Evolutionary conservation across 2,329 filamentous ascomycete genomes (phyloP).

Genomic region (Pseudocercospora fuligena): DNA sequence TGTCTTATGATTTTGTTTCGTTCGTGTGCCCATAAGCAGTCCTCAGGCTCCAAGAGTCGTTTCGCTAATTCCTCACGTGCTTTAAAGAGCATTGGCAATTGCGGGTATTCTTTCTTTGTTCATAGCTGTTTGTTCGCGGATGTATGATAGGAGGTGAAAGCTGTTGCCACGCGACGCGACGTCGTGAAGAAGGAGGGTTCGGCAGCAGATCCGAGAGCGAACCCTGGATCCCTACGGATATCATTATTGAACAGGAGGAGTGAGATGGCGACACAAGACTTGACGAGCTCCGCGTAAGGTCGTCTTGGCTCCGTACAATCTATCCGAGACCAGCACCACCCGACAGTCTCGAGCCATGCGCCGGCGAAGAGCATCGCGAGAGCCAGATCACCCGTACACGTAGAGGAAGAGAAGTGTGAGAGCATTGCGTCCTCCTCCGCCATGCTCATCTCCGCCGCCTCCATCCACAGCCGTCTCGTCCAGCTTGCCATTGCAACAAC

Average conservation of each 20-base stretch:
- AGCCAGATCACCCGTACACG: neutral
- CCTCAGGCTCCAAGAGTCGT: neutral
- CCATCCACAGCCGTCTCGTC: slow-evolving; percentile 39
- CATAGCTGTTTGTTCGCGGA: neutral
- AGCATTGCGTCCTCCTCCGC: neutral
- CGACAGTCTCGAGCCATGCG: slow-evolving; percentile 11
- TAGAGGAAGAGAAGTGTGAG: neutral
- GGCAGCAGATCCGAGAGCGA: neutral
- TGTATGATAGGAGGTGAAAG: neutral
- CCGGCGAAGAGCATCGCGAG: slow-evolving; percentile 4
- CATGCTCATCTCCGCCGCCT: slow-evolving; percentile 36
- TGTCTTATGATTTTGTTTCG: neutral
- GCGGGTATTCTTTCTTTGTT: neutral
- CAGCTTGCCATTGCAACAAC: slow-evolving; percentile 36
- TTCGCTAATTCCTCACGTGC: neutral
- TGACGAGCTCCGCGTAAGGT: neutral
- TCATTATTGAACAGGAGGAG: neutral
- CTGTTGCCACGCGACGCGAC: neutral
- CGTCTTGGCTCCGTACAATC: neutral
- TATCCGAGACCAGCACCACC: neutral
- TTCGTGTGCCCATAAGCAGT: neutral
- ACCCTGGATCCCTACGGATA: neutral
- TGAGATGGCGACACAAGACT: slow-evolving; percentile 1
- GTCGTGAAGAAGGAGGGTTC: neutral
- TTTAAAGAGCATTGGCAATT: neutral